Evolutionary conservation across 495 filamentous ascomycete species (phyloP).

Genomic region (Recurvomyces mirabilis): DNA sequence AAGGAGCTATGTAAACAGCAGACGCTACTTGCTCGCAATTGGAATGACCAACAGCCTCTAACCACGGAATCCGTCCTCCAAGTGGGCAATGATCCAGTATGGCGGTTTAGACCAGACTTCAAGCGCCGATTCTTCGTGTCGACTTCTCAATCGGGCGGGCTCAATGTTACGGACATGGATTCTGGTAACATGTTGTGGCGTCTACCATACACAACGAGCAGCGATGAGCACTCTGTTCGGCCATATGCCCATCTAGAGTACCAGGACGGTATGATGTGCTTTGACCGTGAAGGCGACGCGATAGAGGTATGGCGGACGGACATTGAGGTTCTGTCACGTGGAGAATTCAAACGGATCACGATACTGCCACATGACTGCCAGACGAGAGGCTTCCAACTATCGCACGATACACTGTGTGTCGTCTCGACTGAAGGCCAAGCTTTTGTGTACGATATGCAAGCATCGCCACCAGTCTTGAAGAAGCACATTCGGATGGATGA

Average conservation of each 20-base stretch:
- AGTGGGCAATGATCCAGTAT: constrained; percentile 4
- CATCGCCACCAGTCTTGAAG: neutral
- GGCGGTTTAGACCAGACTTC: constrained; percentile 21
- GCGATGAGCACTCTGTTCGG: neutral
- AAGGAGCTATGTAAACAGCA: constrained; percentile 20
- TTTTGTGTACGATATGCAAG: constrained; percentile 16
- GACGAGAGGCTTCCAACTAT: constrained; percentile 17
- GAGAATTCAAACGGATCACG: constrained; percentile 12
- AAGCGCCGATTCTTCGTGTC: constrained; percentile 15
- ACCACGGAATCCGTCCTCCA: constrained; percentile 10
- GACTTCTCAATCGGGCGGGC: constrained; percentile 12
- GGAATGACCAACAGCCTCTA: constrained; percentile 6
- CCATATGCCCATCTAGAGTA: constrained; percentile 21
- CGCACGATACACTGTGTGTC: constrained; percentile 14
- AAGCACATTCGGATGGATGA: constrained; percentile 6
- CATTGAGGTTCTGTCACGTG: constrained; percentile 3
- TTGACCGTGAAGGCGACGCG: constrained; percentile 10
- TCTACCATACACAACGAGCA: neutral
- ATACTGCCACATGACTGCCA: constrained; percentile 17
- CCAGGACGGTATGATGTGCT: constrained; percentile 14
- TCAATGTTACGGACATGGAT: constrained; percentile 20
- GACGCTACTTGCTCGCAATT: constrained; percentile 8
- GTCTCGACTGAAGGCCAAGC: constrained; percentile 11
- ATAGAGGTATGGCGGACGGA: constrained; percentile 18
- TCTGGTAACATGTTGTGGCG: constrained; percentile 14